A percentile compares a stretch with the other conserved stretches of the same genome.
Conservation (phyloP, 768 basidiomycete genomes). For the Hygrophoropsis aurantiaca region DNA sequence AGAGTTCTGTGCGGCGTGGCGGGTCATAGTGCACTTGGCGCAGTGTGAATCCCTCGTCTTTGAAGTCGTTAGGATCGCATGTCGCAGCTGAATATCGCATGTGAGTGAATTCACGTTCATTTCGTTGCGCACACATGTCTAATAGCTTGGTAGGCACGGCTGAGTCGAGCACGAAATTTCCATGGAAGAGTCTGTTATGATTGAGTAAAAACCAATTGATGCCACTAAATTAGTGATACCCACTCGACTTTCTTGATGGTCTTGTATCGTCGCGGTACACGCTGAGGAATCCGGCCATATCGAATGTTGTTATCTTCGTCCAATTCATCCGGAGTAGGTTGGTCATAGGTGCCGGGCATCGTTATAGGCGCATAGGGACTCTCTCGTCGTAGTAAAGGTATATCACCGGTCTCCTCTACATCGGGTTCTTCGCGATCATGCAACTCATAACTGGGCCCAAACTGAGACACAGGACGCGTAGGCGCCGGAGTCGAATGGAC, state of each 20-base stretch:
- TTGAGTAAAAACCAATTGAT: not conserved
- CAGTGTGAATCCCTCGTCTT: constrained; percentile 77
- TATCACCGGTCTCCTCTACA: constrained; percentile 57
- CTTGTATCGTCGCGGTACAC: constrained; percentile 87
- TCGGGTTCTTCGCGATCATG: constrained; percentile 44
- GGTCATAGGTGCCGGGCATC: constrained; percentile 44
- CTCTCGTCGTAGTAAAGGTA: constrained; percentile 61
- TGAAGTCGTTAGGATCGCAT: constrained; percentile 93
- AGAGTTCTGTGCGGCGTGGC: constrained; percentile 86
- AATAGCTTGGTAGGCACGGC: constrained; percentile 90
- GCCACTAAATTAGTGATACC: constrained; percentile 27
- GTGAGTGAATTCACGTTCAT: constrained; percentile 89
- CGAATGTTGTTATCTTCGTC: constrained; percentile 61
- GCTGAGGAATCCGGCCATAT: constrained; percentile 89
- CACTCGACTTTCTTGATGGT: constrained; percentile 91
- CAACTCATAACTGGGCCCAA: constrained; percentile 36
- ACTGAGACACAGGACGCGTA: constrained; percentile 25
- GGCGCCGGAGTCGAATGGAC: constrained; percentile 18
- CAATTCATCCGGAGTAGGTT: constrained; percentile 29
- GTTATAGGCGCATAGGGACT: constrained; percentile 31
- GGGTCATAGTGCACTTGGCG: constrained; percentile 92
- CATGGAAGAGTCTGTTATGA: constrained; percentile 69
- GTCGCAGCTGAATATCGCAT: constrained; percentile 97
- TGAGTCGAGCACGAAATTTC: constrained; percentile 90
- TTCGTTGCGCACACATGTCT: constrained; percentile 72